Conservation (phyloP, 176 grass and related monocot genomes). For the Aechmea fasciata region DNA sequence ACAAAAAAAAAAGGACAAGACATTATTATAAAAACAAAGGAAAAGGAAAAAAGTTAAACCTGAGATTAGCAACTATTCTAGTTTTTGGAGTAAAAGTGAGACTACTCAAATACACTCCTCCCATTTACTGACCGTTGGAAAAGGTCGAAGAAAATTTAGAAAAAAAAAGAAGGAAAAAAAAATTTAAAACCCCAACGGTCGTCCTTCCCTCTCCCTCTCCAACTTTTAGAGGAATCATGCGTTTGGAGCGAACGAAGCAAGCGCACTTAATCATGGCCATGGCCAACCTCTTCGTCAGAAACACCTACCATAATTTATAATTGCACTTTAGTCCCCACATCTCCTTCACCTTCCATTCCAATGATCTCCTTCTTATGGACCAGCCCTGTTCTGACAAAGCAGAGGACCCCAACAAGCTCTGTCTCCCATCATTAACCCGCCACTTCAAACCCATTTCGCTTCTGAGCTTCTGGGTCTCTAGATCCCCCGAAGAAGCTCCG, state of each 20-base stretch:
- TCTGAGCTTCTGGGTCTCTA: slow-evolving; percentile 12
- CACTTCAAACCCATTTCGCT: neutral
- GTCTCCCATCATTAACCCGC: slow-evolving; percentile 25
- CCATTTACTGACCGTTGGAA: slow-evolving; percentile 19
- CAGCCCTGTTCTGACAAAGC: neutral
- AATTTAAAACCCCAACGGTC: slow-evolving; percentile 20
- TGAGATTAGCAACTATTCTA: slow-evolving; percentile 1
- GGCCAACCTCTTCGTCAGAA: slow-evolving; percentile 9
- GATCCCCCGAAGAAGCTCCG: slow-evolving; percentile 6
- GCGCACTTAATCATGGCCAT: slow-evolving; percentile 9
- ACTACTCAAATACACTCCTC: slow-evolving; percentile 3
- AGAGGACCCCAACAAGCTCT: slow-evolving; percentile 14
- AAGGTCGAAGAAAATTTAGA: no score
- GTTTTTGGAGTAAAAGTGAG: neutral
- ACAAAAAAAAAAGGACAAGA: no score
- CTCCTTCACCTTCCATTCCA: neutral
- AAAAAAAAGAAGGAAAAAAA: neutral
- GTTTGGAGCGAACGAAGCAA: slow-evolving; percentile 1
- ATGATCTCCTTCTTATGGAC: slow-evolving; percentile 30
- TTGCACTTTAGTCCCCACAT: slow-evolving; percentile 14
- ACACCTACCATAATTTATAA: neutral
- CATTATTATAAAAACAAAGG: neutral
- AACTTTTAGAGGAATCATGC: slow-evolving; percentile 12
- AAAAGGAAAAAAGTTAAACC: neutral
- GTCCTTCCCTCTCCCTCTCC: slow-evolving; percentile 14